Evolutionary conservation across 1,139 yeast species (phyloP), one percentile per base, ranked within the genome.

Genomic region (Suhomyces choctaworum): DNA sequence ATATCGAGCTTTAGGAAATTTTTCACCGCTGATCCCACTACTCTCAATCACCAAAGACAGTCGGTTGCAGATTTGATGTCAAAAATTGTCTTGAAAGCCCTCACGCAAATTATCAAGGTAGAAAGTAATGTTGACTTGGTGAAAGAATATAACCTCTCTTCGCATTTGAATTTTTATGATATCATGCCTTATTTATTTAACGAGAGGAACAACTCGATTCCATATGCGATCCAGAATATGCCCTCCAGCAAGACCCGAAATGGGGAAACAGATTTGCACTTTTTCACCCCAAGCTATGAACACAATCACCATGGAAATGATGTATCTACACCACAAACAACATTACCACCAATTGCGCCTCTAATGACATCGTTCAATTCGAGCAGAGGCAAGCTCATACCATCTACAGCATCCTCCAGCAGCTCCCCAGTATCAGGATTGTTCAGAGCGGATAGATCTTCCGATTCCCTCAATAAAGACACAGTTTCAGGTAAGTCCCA

Each of bases 31-130:
- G 39, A 32, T 16, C 44, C 48, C 27, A 40, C 39, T 5, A 34
- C 39, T 10, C 39, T 47, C 16, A 52, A 53, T 12, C 28, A 24
- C 21, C 36, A 32, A 15, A 32, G 28, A n/a, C 31, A 32, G 17
- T 27, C 32, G 13, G 41, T 60, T 19, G 31, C 50, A 4, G 61
- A 58, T 19, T 34, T 62, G 21, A 32, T 59, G 17, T 38, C 51
- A 16, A 48, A 57, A 11, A 42, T 57, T 11, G 41, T 61, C 46
- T 49, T 64, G 32, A 40, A 52, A 17, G 45, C 62, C 15, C 50
- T 55, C 2, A 40, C 62, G 22, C 45, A 52, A 29, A 47, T 56
- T 12, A 51, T 59, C 29, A 63, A 61, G 31, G 40, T 44, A 8
- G 45, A 50, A 12, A 46, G 55, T 7, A 37, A 41, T 14, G 32